phyloP scores from a whole-genome alignment of 352 stramenopile genomes.

The Stramenopiles sp. region DNA sequence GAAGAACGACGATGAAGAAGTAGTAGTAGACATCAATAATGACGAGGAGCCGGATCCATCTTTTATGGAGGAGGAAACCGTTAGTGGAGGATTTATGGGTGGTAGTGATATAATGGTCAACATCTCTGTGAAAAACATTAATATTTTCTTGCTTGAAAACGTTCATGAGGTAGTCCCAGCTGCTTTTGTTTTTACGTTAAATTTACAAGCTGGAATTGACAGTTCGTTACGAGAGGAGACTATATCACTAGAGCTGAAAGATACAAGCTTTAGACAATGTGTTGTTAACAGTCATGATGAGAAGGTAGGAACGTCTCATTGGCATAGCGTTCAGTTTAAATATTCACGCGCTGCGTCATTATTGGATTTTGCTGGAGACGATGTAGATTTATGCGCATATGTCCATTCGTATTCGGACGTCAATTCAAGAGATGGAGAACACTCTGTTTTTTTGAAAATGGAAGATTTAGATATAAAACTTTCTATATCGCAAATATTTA shows the following conservation, averaged over 20 bases:
- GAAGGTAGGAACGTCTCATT: not conserved
- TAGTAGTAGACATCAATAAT: not conserved
- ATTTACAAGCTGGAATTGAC: not conserved
- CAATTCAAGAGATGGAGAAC: not conserved
- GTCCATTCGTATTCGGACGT: not conserved
- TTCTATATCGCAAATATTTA: not conserved
- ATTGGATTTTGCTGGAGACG: not conserved
- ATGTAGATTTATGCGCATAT: not conserved
- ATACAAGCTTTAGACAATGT: not conserved
- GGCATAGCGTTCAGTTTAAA: not conserved
- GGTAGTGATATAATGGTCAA: not conserved
- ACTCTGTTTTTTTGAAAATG: not conserved
- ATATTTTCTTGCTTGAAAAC: not conserved
- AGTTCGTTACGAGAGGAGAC: not conserved
- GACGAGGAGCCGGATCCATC: not conserved
- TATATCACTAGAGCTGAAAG: not conserved
- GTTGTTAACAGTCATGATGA: not conserved
- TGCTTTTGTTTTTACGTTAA: not conserved
- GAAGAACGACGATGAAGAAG: not conserved
- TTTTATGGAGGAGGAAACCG: not conserved
- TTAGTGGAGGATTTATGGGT: not conserved
- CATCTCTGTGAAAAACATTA: not conserved
- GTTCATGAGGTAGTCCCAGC: not conserved
- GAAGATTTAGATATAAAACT: not conserved
- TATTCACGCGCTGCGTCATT: not conserved